These are phyloP conservation scores for Nannizzia gypsea DNA, from an alignment of 2,329 filamentous ascomycete genomes.

Conservation along the genomic window DNA sequence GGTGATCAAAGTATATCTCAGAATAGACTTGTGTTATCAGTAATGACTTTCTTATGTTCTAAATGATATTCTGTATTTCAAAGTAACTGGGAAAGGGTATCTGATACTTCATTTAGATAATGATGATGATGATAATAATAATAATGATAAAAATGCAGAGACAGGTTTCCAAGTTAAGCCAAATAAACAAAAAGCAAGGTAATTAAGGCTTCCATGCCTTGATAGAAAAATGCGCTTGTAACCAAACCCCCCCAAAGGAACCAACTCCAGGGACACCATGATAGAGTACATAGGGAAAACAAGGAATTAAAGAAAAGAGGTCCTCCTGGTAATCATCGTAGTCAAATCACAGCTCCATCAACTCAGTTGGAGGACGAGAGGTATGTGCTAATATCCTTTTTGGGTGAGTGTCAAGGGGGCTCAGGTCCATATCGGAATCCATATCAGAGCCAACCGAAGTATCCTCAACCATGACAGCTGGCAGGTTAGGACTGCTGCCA, in stretches of 20 bases:
- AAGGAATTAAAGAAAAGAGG: too few relatives aligned
- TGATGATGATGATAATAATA: neutral
- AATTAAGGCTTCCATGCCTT: neutral
- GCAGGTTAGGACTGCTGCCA: conserved; percentile 47
- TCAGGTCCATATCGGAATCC: conserved; percentile 35
- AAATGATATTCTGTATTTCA: neutral
- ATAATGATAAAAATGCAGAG: too few relatives aligned
- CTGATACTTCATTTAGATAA: neutral
- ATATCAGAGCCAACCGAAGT: conserved; percentile 37
- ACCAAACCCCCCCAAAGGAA: neutral
- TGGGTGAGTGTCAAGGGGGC: conserved; percentile 32
- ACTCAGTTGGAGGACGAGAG: conserved; percentile 44
- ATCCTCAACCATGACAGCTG: conserved; percentile 54
- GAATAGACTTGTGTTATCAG: neutral
- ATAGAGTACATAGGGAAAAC: neutral
- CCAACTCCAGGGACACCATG: neutral
- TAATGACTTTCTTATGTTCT: neutral
- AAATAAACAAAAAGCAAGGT: neutral
- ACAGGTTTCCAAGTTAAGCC: too few relatives aligned
- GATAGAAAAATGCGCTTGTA: neutral
- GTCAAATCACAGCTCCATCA: conserved; percentile 36
- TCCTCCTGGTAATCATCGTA: neutral
- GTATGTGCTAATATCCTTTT: conserved; percentile 41
- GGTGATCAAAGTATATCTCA: neutral
- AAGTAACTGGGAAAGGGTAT: neutral